Evolutionary conservation across 2,329 filamentous ascomycete genomes (phyloP).

Genomic region (Diplodia corticola): DNA sequence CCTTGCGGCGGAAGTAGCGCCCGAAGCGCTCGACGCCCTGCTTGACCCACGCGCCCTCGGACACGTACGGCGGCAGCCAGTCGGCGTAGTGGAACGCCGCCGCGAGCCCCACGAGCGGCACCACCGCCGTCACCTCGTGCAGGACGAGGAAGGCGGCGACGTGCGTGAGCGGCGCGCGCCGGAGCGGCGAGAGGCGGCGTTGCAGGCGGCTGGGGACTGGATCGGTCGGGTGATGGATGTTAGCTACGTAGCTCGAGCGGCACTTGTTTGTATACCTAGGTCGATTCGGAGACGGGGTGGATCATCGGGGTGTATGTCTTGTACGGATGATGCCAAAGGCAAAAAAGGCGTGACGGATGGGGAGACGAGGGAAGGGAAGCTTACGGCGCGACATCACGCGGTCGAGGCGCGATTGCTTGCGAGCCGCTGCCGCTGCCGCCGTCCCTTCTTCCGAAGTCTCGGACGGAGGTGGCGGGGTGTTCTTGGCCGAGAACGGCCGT

Average conservation of each 20-base stretch:
- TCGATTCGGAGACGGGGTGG: too few species aligned
- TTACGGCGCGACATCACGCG: constrained; percentile 18
- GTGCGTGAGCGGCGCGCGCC: constrained; percentile 77
- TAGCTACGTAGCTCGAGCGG: too few species aligned
- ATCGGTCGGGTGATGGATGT: too few species aligned
- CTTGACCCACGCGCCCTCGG: constrained; percentile 55
- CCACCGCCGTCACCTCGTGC: constrained; percentile 85
- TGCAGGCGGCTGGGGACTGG: constrained; percentile 63
- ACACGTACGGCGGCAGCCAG: constrained; percentile 64
- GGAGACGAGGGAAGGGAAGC: neutral
- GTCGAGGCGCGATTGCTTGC: constrained; percentile 21
- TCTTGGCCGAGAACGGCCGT: neutral
- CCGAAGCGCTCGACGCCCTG: constrained; percentile 74
- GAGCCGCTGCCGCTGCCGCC: neutral
- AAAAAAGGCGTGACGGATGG: too few species aligned
- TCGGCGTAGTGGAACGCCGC: constrained; percentile 77
- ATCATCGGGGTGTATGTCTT: too few species aligned
- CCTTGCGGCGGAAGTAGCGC: constrained; percentile 72
- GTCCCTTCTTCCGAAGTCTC: neutral
- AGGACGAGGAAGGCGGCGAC: constrained; percentile 83
- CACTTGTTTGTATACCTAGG: too few species aligned
- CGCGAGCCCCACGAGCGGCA: constrained; percentile 75
- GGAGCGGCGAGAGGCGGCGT: constrained; percentile 68
- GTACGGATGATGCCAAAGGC: too few species aligned
- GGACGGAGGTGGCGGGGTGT: neutral